Percentiles rank a stretch among this genome's conserved stretches.
Evolutionary conservation across 2,329 filamentous ascomycete genomes (phyloP).

Genomic region (Dactylellina parvicollis): DNA sequence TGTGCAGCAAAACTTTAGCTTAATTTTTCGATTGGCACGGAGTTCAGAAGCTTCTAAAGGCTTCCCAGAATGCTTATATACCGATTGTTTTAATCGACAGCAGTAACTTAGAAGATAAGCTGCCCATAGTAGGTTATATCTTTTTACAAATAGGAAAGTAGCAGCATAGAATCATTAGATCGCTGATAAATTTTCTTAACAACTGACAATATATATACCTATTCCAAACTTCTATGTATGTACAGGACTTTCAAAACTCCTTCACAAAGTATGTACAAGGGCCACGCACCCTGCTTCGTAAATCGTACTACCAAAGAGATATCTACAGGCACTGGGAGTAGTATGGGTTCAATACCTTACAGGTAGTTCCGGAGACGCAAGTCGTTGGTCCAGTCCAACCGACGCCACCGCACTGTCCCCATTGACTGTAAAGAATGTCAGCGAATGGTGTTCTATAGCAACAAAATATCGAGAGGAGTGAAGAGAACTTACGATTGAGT

Average conservation of each 20-base stretch:
- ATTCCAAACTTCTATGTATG: constrained; percentile 9
- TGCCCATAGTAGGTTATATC: no score
- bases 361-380: constrained; percentile 55
- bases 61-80: no score
- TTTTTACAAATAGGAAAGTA: no score
- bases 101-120: no score
- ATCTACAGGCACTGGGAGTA: constrained; percentile 32
- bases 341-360: constrained; percentile 55
- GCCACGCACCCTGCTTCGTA: neutral
- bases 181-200: no score
- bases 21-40: no score
- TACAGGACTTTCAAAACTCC: constrained; percentile 17
- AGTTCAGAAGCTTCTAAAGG: no score
- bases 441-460: neutral
- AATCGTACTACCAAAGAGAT: neutral
- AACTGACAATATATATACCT: no score
- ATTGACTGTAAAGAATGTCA: constrained; percentile 35
- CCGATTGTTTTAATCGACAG: no score
- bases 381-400: constrained; percentile 55
- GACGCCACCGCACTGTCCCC: constrained; percentile 47
- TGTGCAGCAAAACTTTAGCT: no score
- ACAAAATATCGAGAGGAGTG: neutral
- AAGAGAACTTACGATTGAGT: constrained; percentile 32
- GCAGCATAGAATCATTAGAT: no score
- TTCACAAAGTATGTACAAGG: constrained; percentile 1